These are phyloP conservation scores for Nakazawaea wickerhamii DNA, from an alignment of 805 yeast genomes.

Conservation along the genomic window DNA sequence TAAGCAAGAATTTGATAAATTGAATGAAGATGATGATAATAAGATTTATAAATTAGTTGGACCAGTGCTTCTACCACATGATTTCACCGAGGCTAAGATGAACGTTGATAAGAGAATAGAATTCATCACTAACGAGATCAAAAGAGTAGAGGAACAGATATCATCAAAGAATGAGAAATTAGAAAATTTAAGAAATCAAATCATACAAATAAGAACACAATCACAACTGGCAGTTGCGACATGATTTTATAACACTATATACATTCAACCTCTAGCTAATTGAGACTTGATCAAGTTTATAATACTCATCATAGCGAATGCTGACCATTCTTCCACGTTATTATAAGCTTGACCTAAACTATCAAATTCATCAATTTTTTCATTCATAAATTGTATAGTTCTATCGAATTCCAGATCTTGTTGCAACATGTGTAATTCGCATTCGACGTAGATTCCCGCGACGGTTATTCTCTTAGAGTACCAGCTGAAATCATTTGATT, in stretches of 20 bases:
- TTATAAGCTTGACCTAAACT: slow-evolving; percentile 55
- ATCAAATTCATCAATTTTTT: slow-evolving; percentile 48
- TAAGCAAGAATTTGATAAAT: slow-evolving; percentile 61
- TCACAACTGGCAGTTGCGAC: slow-evolving; percentile 6
- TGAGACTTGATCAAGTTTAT: slow-evolving; percentile 70
- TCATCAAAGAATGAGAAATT: slow-evolving; percentile 47
- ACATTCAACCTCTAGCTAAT: slow-evolving; percentile 48
- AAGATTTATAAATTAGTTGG: slow-evolving; percentile 88
- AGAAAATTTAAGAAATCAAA: slow-evolving; percentile 53
- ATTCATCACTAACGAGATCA: slow-evolving; percentile 75
- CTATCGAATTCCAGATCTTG: slow-evolving; percentile 57
- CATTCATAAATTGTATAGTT: slow-evolving; percentile 62
- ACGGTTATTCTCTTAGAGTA: slow-evolving; percentile 78
- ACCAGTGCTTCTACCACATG: slow-evolving; percentile 88
- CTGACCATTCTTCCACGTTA: slow-evolving; percentile 68
- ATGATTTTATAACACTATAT: background rate
- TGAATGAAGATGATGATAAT: slow-evolving; percentile 46
- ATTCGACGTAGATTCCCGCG: slow-evolving; percentile 62
- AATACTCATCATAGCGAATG: slow-evolving; percentile 60
- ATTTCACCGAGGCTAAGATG: slow-evolving; percentile 68
- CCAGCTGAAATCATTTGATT: slow-evolving; percentile 83
- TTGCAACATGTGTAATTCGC: slow-evolving; percentile 76
- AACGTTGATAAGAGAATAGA: slow-evolving; percentile 89
- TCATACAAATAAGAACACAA: slow-evolving; percentile 40
- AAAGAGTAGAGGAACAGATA: slow-evolving; percentile 69